Base-by-base conservation (phyloP, 345 rosid species). In the Eucalyptus sp. region DNA sequence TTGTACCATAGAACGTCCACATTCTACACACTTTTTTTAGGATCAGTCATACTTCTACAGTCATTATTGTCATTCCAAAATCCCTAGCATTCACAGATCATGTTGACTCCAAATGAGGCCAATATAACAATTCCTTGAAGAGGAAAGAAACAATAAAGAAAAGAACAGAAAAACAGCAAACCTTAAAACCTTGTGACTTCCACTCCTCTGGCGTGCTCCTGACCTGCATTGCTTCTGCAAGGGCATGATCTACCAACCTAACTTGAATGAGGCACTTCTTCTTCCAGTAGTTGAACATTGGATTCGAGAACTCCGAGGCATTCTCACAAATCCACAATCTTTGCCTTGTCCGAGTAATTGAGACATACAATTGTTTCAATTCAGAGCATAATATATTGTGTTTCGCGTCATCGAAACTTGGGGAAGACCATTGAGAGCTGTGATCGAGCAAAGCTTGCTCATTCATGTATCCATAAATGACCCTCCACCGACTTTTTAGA, bases 291-390 rank as follows among this genome's bases (percentile, higher is more conserved):
- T 83, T 87, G 31, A 87, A 37, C 89, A 94, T 87, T 11, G 95
- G 93, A 86, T 89, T 87, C 2, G 92, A 90, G 25, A 88, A 54
- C 15, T 93, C 95, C 87, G 90, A 88, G 1, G 44, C 29, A 60
- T 89, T 92, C 88, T 95, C 97, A 88, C 93, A 92, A 25, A 94
- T 91, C 95, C 95, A 94, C 83, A 94, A 89, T 44, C 97, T 90
- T 64, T 94, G 96, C 86, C 93, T 90, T 13, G 96, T 94, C 10
- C 95, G 93, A 44, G 97, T 93, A 56, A 95, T 92, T 10, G 95
- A 94, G 29, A 90, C 91, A 27, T 90, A 90, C 64, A 90, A 86
- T 52, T 81, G 89, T 88, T 90, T 90, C 86, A 87, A 84, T 89
- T 95, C 97, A 33, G 94, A 92, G 88, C 94, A 93, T 62, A 94